Evolutionary conservation across 306 rosid genomes (phyloP), one percentile per base, ranked within the genome.

Genomic region (Mimosa pudica): DNA sequence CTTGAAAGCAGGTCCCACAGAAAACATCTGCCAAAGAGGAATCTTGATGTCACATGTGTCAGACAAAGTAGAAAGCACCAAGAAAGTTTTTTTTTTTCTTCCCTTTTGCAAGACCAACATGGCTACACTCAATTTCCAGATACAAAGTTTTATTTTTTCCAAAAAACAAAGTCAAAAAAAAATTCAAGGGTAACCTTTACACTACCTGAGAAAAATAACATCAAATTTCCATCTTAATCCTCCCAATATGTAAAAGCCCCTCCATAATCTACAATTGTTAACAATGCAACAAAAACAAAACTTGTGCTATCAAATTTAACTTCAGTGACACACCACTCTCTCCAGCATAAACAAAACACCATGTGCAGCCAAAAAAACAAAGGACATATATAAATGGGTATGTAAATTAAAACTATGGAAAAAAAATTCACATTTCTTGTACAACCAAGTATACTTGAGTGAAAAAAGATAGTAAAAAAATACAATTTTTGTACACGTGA

Each of bases 1-100:
- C 90, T 90, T 94, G 70, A 94, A 94, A 78, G 85, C 79, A 51
- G 94, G 94, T 12, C 98, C 97, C 33, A 88, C 94, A 33, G 88
- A 92, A 51, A 90, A 87, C 82, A 90, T 82, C 97, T 94, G 79
- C 63, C 69, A 33, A 72, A 72, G 78, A 35, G 74, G 49, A 79
- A 61, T 24, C 10, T n/a, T 20, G 41, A 30, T 64, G 48, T 70
- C 63, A 46, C 61, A 8, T 2, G 58, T 62, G 38, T 54, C 44
- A 72, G 79, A 49, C 44, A 6, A 67, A 66, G 12, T 17, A 75
- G 45, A 60, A 20, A 70, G 36, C 46, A 44, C 41, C 78, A 81
- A 71, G 7, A 69, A 61, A 24, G 6, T 24, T 61, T 61, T 13
- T 61, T 61, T 13, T 20, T 24, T 0, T 24, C 24, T 10, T 52